Conservation (phyloP, 306 rosid genomes). For the Cicer bijugum region DNA sequence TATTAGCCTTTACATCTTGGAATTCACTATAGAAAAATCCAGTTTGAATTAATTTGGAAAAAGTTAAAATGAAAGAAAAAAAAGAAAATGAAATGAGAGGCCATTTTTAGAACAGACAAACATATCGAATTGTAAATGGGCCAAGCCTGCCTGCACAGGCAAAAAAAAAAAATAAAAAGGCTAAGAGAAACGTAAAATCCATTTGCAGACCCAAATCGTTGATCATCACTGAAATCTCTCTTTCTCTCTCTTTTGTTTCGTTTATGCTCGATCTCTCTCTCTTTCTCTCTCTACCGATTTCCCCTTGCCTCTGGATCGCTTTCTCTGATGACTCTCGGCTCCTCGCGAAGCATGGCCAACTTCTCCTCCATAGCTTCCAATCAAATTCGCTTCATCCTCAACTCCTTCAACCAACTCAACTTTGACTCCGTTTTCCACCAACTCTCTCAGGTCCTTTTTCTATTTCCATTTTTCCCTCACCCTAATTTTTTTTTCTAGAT, state of each 20-base stretch:
- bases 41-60: too few relatives aligned
- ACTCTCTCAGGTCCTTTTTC: conserved; percentile 67
- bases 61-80: too few relatives aligned
- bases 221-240: neutral
- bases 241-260: neutral
- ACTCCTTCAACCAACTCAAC: conserved; percentile 70
- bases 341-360: conserved; percentile 29
- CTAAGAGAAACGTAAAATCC: neutral
- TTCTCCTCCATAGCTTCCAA: conserved; percentile 65
- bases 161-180: neutral
- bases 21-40: too few relatives aligned
- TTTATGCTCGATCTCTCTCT: neutral
- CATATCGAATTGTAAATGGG: too few relatives aligned
- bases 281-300: neutral
- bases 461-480: neutral
- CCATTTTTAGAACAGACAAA: too few relatives aligned
- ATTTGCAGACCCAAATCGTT: too few relatives aligned
- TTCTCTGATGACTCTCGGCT: neutral
- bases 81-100: too few relatives aligned
- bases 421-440: conserved; percentile 72
- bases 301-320: neutral
- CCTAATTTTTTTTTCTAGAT: neutral
- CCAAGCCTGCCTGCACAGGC: too few relatives aligned
- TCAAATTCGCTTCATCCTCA: conserved; percentile 90
- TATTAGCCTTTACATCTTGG: too few relatives aligned